Base-by-base conservation (phyloP, 306 rosid species). In the Lotus japonicus region DNA sequence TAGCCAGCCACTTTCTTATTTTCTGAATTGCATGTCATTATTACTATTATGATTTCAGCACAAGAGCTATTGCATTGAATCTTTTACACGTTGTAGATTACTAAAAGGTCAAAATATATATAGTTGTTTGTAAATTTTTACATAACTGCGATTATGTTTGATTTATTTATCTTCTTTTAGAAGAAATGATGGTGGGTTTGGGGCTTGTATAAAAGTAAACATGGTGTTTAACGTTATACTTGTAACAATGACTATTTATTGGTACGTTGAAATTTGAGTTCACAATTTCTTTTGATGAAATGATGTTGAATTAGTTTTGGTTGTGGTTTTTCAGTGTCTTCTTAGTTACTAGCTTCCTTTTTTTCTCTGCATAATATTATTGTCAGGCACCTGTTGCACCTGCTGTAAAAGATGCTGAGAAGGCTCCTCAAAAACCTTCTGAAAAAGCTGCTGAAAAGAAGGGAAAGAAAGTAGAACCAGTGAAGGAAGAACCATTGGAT, bases 341-440 rank as follows among this genome's bases (percentile, higher is more conserved):
- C 36, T 16, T 38, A 35, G 19, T 38, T 28, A 3, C n/a, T 33
- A 45, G 62, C 10, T 26, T 16, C 19, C 17, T 41, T 39, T 68
- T 36, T 33, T 38, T 61, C 53, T 70, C 63, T 55, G 16, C 52
- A 42, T 58, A 49, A 64, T 63, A 12, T 50, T 76, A 16, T n/a
- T n/a, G n/a, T 44, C 80, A 94, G 98, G 89, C 79, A 68, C 92
- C 94, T 76, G 83, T 68, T 14, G 76, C 82, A 71, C 92, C 96
- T 78, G 82, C 68, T 17, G 68, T 52, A n/a, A 88, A 87, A 55
- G 58, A 88, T 79, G 68, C 66, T 11, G 95, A 84, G 72, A 88
- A 84, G 68, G 84, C 82, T 52, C 78, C 91, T 4, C 84, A 86
- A 83, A 89, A 82, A 41, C 51, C 87, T 9, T 65, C 87, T 58